Evolutionary conservation across 2,329 filamentous ascomycete species (phyloP).

Genomic region (Endothia cerciana): DNA sequence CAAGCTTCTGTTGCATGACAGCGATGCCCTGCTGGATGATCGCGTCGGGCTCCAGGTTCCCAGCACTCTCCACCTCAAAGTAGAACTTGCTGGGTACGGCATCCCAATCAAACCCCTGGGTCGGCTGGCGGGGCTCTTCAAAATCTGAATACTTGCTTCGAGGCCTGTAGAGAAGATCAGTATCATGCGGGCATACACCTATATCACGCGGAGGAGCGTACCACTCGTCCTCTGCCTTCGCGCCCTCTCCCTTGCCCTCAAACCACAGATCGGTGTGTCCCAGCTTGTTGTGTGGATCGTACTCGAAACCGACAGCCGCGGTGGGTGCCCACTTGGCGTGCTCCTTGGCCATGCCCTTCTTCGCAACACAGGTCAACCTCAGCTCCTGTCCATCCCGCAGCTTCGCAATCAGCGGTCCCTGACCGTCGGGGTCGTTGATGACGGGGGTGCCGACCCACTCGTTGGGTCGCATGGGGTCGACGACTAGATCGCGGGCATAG

Average conservation of each 20-base stretch:
- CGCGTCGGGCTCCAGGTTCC: slow-evolving; percentile 84
- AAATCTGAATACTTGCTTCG: slow-evolving; percentile 78
- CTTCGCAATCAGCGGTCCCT: slow-evolving; percentile 87
- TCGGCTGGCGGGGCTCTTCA: slow-evolving; percentile 79
- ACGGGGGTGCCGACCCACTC: slow-evolving; percentile 79
- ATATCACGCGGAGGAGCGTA: slow-evolving; percentile 47
- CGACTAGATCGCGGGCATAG: slow-evolving; percentile 85
- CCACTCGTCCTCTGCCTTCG: slow-evolving; percentile 74
- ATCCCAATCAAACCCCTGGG: slow-evolving; percentile 89
- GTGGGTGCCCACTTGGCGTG: slow-evolving; percentile 98
- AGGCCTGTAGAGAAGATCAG: slow-evolving; percentile 61
- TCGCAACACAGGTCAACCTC: slow-evolving; percentile 87
- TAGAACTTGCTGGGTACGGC: slow-evolving; percentile 86
- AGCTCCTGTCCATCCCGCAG: slow-evolving; percentile 88
- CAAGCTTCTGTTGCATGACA: slow-evolving; percentile 88
- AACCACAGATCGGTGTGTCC: slow-evolving; percentile 94
- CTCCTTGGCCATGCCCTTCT: slow-evolving; percentile 98
- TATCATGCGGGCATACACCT: background rate
- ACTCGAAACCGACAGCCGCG: slow-evolving; percentile 92
- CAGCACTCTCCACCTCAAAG: slow-evolving; percentile 88
- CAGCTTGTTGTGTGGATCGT: slow-evolving; percentile 96
- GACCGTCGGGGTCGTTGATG: slow-evolving; percentile 78
- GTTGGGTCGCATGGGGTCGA: slow-evolving; percentile 71
- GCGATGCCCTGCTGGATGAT: slow-evolving; percentile 90
- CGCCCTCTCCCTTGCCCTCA: slow-evolving; percentile 52